Percentiles rank a stretch among this genome's conserved stretches.
phyloP scores from a whole-genome alignment of 2,329 filamentous ascomycete species.

The Pestalotiopsis sp. region DNA sequence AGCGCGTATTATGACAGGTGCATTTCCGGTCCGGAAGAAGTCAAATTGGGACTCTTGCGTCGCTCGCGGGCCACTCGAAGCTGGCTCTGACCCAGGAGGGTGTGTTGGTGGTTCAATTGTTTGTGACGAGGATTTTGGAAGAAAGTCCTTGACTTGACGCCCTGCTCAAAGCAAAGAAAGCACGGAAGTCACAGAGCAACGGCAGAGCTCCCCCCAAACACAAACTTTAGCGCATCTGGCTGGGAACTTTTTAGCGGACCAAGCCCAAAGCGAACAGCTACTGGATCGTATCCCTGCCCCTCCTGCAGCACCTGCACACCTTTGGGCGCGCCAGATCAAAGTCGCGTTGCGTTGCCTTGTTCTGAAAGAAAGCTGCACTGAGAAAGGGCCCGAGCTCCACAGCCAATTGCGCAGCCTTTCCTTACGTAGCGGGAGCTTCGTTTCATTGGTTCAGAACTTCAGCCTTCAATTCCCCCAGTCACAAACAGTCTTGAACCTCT shows the following conservation, averaged over 20 bases:
- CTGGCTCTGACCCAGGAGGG: background rate
- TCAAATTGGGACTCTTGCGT: slow-evolving; percentile 16
- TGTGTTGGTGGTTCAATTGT: background rate
- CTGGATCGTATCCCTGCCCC: background rate
- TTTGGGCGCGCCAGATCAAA: background rate
- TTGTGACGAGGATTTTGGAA: background rate
- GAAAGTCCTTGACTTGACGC: background rate
- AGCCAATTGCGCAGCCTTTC: background rate
- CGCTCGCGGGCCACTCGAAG: background rate
- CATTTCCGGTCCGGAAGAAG: slow-evolving; percentile 18
- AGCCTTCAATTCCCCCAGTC: background rate
- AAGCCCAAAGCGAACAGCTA: background rate
- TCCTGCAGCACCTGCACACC: slow-evolving; percentile 5
- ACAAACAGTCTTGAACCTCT: background rate
- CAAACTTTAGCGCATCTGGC: slow-evolving; percentile 4
- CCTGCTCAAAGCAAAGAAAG: background rate
- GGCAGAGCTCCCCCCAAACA: background rate
- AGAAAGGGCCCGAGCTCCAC: slow-evolving; percentile 1
- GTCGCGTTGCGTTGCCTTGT: background rate
- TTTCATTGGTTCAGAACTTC: slow-evolving; percentile 2
- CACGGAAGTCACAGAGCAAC: background rate
- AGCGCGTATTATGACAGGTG: slow-evolving; percentile 20
- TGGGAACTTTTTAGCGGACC: background rate
- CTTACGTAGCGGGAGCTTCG: background rate
- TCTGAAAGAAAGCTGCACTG: background rate